Percentiles rank a stretch among this genome's conserved stretches.
Conservation (phyloP, 1,284 basidiomycete genomes). For the Irpex sp. region DNA sequence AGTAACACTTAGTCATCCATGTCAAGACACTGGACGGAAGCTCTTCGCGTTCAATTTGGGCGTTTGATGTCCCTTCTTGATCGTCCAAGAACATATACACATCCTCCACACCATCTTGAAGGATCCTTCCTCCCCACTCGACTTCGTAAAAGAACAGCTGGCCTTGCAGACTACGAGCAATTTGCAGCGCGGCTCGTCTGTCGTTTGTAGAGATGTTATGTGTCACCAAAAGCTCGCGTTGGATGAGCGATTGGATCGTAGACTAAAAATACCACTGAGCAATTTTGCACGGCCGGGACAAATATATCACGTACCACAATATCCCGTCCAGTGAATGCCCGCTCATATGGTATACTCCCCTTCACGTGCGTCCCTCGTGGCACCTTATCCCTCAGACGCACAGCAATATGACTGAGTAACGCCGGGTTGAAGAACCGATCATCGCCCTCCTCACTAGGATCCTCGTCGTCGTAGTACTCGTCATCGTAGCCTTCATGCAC, state of each 20-base stretch:
- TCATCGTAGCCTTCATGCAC: slow-evolving; percentile 45
- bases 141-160: slow-evolving; percentile 97
- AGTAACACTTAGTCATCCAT: slow-evolving; percentile 80
- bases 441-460: slow-evolving; percentile 66
- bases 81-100: slow-evolving; percentile 97
- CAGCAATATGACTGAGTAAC: slow-evolving; percentile 84
- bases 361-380: slow-evolving; percentile 86
- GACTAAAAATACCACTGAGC: slow-evolving; percentile 41
- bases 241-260: slow-evolving; percentile 80
- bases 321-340: slow-evolving; percentile 89
- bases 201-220: slow-evolving; percentile 70
- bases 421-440: slow-evolving; percentile 84
- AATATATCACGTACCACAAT: slow-evolving; percentile 67
- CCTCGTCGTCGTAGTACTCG: slow-evolving; percentile 62
- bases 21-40: slow-evolving; percentile 84
- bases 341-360: slow-evolving; percentile 82
- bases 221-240: slow-evolving; percentile 62
- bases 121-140: slow-evolving; percentile 84
- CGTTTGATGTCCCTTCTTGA: slow-evolving; percentile 61
- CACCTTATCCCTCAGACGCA: slow-evolving; percentile 84
- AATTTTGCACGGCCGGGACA: not conserved
- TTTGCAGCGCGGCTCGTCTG: slow-evolving; percentile 77
- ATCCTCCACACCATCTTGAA: slow-evolving; percentile 91
- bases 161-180: slow-evolving; percentile 86
- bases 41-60: slow-evolving; percentile 63